Base-by-base conservation (phyloP, 306 rosid species). In the Trichosanthes truncata region DNA sequence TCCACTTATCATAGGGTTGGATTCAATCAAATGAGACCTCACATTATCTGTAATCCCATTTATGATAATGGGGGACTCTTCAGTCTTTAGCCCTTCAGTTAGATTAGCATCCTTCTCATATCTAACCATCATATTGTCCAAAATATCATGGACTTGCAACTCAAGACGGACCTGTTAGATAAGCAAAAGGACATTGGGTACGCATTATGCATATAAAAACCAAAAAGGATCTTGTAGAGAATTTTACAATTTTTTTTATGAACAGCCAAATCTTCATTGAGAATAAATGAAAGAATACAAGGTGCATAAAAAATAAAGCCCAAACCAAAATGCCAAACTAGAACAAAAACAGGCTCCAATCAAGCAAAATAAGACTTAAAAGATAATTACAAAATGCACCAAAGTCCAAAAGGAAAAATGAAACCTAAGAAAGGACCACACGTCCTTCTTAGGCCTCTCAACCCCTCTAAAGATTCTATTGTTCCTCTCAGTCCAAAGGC, bases 121-220 rank as follows among this genome's bases (percentile, higher is more conserved):
- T 72, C 62, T 83, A 82, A 74, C 84, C 79, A 56, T 83, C 56
- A 45, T 21, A 65, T 79, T 78, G 81, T 91, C 84, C 13, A 92
- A 67, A 83, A 89, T 84, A 69, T 90, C 96, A 75, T 90, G 88
- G 48, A 91, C 96, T 77, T 89, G 93, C 86, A 93, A 78, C 83
- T 89, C 93, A 77, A 93, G 81, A 80, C 84, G 83, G 85, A 89
- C 88, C 98, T 93, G 93, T 87, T 26, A 45, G 72, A 65, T 65
- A 65, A 35, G 72, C 12, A 35, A 17, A 72, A 45, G 31, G 1
- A 72, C 53, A 23, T 41, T 46, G 40, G 77, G 40, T 72, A 40
- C 25, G 51, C 75, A 38, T 38, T 40, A 23, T n/a, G 53, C 75
- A 72, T 45, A 46, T 4, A 72, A 45, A 72, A 72, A 46, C 40